phyloP scores from a whole-genome alignment of 2,329 filamentous ascomycete genomes.

The Colletotrichum melonis region DNA sequence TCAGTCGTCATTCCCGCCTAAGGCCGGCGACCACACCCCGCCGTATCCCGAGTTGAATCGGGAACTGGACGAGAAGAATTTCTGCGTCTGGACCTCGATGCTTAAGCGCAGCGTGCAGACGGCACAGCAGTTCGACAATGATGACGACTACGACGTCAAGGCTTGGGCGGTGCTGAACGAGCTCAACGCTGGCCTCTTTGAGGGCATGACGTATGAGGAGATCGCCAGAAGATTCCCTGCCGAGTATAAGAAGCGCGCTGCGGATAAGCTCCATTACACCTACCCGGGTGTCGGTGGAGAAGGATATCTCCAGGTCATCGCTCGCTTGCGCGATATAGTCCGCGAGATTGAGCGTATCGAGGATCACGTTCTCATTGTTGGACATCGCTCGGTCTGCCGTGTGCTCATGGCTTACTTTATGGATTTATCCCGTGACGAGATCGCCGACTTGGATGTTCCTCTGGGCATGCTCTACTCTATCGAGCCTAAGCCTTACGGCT shows the following conservation, averaged over 20 bases:
- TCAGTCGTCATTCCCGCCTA: slow-evolving; percentile 86
- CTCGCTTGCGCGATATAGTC: slow-evolving; percentile 93
- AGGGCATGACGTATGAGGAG: slow-evolving; percentile 93
- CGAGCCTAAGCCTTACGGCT: slow-evolving; percentile 97
- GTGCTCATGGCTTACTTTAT: slow-evolving; percentile 97
- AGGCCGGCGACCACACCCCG: slow-evolving; percentile 90
- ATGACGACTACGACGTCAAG: slow-evolving; percentile 97
- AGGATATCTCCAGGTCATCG: slow-evolving; percentile 97
- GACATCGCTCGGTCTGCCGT: slow-evolving; percentile 90
- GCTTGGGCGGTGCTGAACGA: slow-evolving; percentile 99
- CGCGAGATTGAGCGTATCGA: slow-evolving; percentile 97
- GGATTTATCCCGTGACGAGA: slow-evolving; percentile 88
- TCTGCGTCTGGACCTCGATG: slow-evolving; percentile 99
- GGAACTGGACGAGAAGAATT: slow-evolving; percentile 83
- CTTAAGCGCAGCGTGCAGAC: slow-evolving; percentile 90
- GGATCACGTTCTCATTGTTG: slow-evolving; percentile 92
- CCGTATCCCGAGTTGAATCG: slow-evolving; percentile 88
- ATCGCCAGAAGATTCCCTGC: slow-evolving; percentile 83
- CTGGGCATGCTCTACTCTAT: slow-evolving; percentile 94
- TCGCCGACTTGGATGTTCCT: slow-evolving; percentile 93
- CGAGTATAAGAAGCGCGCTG: slow-evolving; percentile 83
- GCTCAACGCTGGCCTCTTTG: slow-evolving; percentile 91
- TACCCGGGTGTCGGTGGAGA: slow-evolving; percentile 97
- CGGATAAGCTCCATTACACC: slow-evolving; percentile 94
- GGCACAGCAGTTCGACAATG: slow-evolving; percentile 86